A percentile compares a stretch with the other conserved stretches of the same genome.
Evolutionary conservation across 2,329 filamentous ascomycete genomes (phyloP).

Genomic region (Colletotrichum sp.): DNA sequence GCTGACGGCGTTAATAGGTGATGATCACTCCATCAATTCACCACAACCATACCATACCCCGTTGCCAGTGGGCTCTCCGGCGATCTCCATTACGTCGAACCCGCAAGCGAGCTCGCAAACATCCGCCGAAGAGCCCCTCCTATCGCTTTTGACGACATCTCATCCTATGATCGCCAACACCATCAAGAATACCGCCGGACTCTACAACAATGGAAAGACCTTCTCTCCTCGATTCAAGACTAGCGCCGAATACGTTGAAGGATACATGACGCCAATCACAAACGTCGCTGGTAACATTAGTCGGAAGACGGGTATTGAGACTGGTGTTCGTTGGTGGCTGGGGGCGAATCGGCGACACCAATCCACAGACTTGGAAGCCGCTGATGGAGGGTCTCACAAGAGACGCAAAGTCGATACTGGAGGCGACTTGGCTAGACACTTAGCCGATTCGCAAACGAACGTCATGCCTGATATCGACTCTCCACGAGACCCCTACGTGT

Average conservation of each 20-base stretch:
- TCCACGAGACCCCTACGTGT: slow-evolving; percentile 25
- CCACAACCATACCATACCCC: slow-evolving; percentile 54
- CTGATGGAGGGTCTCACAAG: slow-evolving; percentile 56
- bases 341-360: slow-evolving; percentile 61
- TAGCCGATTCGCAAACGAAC: slow-evolving; percentile 18
- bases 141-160: slow-evolving; percentile 85
- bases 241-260: slow-evolving; percentile 90
- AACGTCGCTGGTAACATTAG: slow-evolving; percentile 87
- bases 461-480: slow-evolving; percentile 20
- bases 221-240: slow-evolving; percentile 89
- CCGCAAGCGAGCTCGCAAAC: slow-evolving; percentile 41
- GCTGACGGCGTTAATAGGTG: background rate
- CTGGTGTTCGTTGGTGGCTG: slow-evolving; percentile 84
- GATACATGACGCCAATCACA: slow-evolving; percentile 83
- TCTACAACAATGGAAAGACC: slow-evolving; percentile 87
- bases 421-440: slow-evolving; percentile 32
- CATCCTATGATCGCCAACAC: slow-evolving; percentile 87
- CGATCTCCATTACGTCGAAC: slow-evolving; percentile 36
- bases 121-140: slow-evolving; percentile 75
- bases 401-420: slow-evolving; percentile 58
- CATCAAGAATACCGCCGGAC: slow-evolving; percentile 82
- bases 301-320: slow-evolving; percentile 85
- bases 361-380: slow-evolving; percentile 51
- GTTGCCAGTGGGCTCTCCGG: slow-evolving; percentile 39
- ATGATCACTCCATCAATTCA: slow-evolving; percentile 70